These are phyloP conservation scores for Helianthus annuus DNA, from an alignment of 129 eudicot species.

Conservation along the genomic window HanXRQr2.0-SUNRISE NC_035448.2:60442037-60442536, in stretches of 20 bases:
- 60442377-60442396: conserved; percentile 92
- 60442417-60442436: conserved; percentile 54
- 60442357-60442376: conserved; percentile 84
- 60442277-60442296: conserved; percentile 74
- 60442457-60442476: conserved; percentile 70
- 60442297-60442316: conserved; percentile 85
- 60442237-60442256: conserved; percentile 77
- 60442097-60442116: conserved; percentile 62
- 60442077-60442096: conserved; percentile 68
- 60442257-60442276: conserved; percentile 72
- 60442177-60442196: conserved; percentile 55
- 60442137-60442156: conserved; percentile 60
- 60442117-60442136: conserved; percentile 27
- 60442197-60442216: conserved; percentile 83
- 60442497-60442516: conserved; percentile 83
- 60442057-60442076: conserved; percentile 75
- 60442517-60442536: conserved; percentile 75
- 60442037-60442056: conserved; percentile 90
- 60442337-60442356: conserved; percentile 92
- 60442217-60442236: conserved; percentile 91
- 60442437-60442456: conserved; percentile 63
- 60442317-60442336: conserved; percentile 99
- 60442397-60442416: conserved; percentile 63
- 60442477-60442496: conserved; percentile 70
- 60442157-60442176: conserved; percentile 72